Evolutionary conservation across 164 flowering plant genomes (phyloP), one percentile per base, ranked within the genome.

Genomic region (Echeveria elegans): DNA sequence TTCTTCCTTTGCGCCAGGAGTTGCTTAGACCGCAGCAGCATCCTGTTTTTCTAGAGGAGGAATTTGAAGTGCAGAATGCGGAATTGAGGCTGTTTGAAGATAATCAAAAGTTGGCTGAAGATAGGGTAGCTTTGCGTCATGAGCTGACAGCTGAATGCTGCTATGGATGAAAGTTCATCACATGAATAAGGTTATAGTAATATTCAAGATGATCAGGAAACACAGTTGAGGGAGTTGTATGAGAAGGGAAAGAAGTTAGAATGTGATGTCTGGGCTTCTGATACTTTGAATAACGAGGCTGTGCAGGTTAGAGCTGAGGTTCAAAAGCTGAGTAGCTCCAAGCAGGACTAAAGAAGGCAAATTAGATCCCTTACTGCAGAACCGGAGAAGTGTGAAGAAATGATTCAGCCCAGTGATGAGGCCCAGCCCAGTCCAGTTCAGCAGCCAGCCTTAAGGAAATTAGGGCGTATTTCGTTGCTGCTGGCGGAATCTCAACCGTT

Each of bases 171-270:
- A 94, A 45, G 66, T 91, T 72, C 91, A 82, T 70, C 84, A 84
- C 4, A 79, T 94, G 92, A 94, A 83, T 77, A 48, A 82, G 59
- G 76, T 66, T 61, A 79, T 65, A 70, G 70, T 48, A 88, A 94
- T 30, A 84, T 90, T 65, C 89, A 83, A 38, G 80, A 79, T 1
- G 96, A 88, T 47, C 89, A 89, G 40, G 99, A 94, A 18, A 65
- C 81, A 28, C 93, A 76, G 64, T 75, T 85, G 10, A 85, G 96
- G 79, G 97, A 87, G 52, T 85, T 91, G 50, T 76, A 84, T 66
- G 96, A 91, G 74, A 89, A 86, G 70, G 87, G 85, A 12, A 50
- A 78, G 82, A 94, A 94, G 73, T 76, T 91, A 29, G 99, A 94
- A 73, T 87, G 90, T 71, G 99, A 91, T 69, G 85, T 94, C 48